Evolutionary conservation across 1,284 basidiomycete genomes (phyloP).

Genomic region (Garcileccinum viscosum): DNA sequence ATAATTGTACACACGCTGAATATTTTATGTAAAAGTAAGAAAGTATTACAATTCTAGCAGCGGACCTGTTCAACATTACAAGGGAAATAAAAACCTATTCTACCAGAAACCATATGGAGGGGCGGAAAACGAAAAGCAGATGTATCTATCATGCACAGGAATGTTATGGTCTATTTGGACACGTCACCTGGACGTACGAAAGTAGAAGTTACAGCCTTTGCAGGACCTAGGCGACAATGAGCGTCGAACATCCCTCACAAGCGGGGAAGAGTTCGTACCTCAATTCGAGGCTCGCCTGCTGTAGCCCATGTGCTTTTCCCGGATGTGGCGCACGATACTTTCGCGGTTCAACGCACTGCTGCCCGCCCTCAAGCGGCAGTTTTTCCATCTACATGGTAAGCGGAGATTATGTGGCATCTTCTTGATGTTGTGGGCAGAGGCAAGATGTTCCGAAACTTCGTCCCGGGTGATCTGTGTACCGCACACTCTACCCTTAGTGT

Average conservation of each 20-base stretch:
- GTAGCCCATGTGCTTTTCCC: slow-evolving; percentile 26
- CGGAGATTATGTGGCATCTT: accelerated
- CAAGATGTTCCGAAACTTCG: slow-evolving; percentile 20
- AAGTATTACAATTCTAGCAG: neutral
- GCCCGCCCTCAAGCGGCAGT: slow-evolving; percentile 12
- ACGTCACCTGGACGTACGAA: neutral
- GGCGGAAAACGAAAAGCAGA: neutral
- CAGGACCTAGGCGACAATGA: slow-evolving; percentile 1
- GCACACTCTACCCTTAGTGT: slow-evolving; percentile 13
- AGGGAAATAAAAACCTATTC: neutral
- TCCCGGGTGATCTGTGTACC: neutral
- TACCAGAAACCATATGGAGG: neutral
- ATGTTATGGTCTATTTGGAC: neutral
- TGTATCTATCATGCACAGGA: neutral
- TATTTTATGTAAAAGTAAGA: neutral
- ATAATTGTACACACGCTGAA: neutral
- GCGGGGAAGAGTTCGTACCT: neutral
- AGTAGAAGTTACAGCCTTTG: neutral
- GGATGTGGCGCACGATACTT: slow-evolving; percentile 28
- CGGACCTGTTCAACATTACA: too few species aligned
- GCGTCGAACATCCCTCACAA: neutral
- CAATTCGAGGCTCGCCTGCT: slow-evolving; percentile 20
- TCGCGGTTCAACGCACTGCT: slow-evolving; percentile 23
- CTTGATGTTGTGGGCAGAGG: slow-evolving; percentile 14
- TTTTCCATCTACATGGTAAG: slow-evolving; percentile 23